Evolutionary conservation across 2,329 filamentous ascomycete genomes (phyloP).

Genomic region (Bipolaris oryzae): DNA sequence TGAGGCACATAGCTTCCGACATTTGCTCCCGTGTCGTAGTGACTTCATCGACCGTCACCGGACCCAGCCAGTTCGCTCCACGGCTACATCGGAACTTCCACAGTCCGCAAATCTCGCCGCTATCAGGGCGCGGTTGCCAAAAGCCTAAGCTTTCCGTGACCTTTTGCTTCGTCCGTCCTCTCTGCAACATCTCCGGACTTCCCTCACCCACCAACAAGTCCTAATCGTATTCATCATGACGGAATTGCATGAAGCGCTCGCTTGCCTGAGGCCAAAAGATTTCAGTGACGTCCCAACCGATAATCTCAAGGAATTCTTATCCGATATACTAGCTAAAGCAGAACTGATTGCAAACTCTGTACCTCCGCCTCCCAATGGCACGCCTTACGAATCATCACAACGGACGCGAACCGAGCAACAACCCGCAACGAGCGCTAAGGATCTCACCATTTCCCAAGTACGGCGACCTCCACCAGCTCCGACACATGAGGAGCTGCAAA

Average conservation of each 20-base stretch:
- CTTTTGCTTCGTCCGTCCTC: background rate
- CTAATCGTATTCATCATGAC: slow-evolving; percentile 28
- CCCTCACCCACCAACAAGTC: background rate
- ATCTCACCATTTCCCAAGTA: slow-evolving; percentile 60
- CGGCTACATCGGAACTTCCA: slow-evolving; percentile 23
- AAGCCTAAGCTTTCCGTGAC: background rate
- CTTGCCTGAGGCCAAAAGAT: slow-evolving; percentile 51
- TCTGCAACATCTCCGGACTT: background rate
- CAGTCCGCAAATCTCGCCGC: slow-evolving; percentile 4
- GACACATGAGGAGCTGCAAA: slow-evolving; percentile 67
- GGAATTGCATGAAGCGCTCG: slow-evolving; percentile 55
- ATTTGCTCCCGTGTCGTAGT: slow-evolving; percentile 6
- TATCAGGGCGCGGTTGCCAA: slow-evolving; percentile 1
- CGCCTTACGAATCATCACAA: slow-evolving; percentile 52
- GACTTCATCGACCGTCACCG: slow-evolving; percentile 25
- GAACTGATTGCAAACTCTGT: slow-evolving; percentile 79
- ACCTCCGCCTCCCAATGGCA: slow-evolving; percentile 61
- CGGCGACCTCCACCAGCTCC: slow-evolving; percentile 57
- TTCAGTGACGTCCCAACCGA: slow-evolving; percentile 54
- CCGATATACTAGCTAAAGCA: slow-evolving; percentile 57
- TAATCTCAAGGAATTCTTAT: slow-evolving; percentile 50
- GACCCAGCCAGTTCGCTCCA: slow-evolving; percentile 17
- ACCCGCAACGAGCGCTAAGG: slow-evolving; percentile 56
- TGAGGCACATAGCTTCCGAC: background rate
- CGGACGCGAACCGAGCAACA: slow-evolving; percentile 65